These are phyloP conservation scores for Penicillium subrubescens DNA, from an alignment of 495 filamentous ascomycete species.

Conservation along the genomic window DNA sequence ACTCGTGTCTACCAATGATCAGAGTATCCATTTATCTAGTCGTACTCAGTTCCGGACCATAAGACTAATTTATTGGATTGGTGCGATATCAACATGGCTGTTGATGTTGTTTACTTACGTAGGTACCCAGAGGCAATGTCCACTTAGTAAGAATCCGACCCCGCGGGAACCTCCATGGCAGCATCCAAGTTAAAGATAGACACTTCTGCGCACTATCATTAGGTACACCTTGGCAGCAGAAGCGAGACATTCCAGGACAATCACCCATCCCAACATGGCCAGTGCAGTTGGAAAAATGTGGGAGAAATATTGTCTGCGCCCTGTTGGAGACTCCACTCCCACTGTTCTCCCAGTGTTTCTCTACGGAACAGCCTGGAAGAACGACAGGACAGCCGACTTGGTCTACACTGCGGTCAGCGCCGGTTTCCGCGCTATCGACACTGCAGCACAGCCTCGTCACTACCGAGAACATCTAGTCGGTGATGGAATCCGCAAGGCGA, in stretches of 20 bases:
- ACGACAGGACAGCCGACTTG: slow-evolving; percentile 64
- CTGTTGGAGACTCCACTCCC: slow-evolving; percentile 29
- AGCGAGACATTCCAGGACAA: neutral
- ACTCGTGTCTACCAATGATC: no score
- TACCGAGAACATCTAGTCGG: slow-evolving; percentile 76
- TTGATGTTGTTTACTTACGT: neutral
- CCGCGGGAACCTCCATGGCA: neutral
- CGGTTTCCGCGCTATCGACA: slow-evolving; percentile 77
- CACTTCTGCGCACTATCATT: neutral
- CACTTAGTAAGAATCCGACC: slow-evolving; percentile 10
- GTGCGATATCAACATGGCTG: no score
- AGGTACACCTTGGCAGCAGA: neutral
- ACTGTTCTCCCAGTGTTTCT: slow-evolving; percentile 57
- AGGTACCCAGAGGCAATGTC: neutral
- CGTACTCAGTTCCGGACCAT: no score
- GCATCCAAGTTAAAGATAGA: neutral
- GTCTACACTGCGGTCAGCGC: slow-evolving; percentile 68
- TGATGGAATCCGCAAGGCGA: slow-evolving; percentile 60
- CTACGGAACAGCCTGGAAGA: slow-evolving; percentile 92
- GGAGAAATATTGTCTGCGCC: slow-evolving; percentile 38
- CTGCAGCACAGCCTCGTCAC: slow-evolving; percentile 77
- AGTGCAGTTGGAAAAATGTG: slow-evolving; percentile 35
- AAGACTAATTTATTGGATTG: no score
- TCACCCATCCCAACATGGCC: slow-evolving; percentile 21
- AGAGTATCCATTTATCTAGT: no score